Evolutionary conservation across 768 basidiomycete species (phyloP), one percentile per base, ranked within the genome.

Genomic region (Mycena vulgaris): DNA sequence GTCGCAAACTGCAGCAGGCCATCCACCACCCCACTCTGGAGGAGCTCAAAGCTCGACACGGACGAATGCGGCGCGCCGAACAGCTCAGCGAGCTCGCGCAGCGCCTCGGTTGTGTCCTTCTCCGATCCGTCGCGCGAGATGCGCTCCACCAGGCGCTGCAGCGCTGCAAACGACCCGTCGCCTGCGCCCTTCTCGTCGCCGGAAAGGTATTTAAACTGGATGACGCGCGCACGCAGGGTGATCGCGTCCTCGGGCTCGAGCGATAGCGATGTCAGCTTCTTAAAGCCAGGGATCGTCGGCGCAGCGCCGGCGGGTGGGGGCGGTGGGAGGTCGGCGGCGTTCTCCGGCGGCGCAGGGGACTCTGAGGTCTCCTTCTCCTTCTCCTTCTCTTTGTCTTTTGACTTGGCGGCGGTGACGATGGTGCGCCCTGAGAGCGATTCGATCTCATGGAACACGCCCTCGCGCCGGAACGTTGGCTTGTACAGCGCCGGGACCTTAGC

Each of bases 371-470:
- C 83, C 74, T 85, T 86, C 1, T 68, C 48, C 27, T 51, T 65
- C 28, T 87, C 87, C 70, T 90, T 92, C 5, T 65, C 63, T 55
- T 57, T 65, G 8, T 65, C 64, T 70, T 80, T 82, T 6, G 84
- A 63, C 75, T 87, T 90, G 17, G 84, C 75, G n/a, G 69, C 49
- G 0, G 89, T 84, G 6, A 87, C 83, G 39, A 97, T 83, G 10
- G 87, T 77, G 57, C 92, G 88, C 16, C 86, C 86, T 9, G 95
- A 92, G 31, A 97, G 83, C 11, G 83, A 79, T 73, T 96, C 96
- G 40, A 99, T 91, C 79, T 99, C 98, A 80, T 98, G 94, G 80
- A 98, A 92, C 31, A 99, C 98, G 11, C 98, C 98, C 82, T 99
- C 97, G 31, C 97, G 88, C 25, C 95, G 90, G 87, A 99, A 96